Conservation (phyloP, 2,329 filamentous ascomycete species). For the Xylaria polymorpha region DNA sequence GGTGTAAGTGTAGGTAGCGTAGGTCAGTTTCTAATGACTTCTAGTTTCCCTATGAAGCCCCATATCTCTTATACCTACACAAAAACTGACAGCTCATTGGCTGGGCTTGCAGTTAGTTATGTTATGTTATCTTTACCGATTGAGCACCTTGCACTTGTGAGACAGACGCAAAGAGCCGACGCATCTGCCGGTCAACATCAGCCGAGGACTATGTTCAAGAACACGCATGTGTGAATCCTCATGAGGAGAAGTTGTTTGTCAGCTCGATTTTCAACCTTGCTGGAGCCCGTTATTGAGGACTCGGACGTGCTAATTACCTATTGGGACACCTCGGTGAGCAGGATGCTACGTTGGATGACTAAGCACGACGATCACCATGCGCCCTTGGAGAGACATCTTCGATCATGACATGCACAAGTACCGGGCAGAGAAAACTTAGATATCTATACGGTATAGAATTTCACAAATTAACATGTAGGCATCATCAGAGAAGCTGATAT, state of each 20-base stretch:
- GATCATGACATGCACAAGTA: constrained; percentile 7
- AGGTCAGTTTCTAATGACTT: too few species aligned
- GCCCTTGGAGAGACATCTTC: constrained; percentile 27
- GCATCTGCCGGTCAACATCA: neutral
- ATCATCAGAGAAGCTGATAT: neutral
- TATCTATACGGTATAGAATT: too few species aligned
- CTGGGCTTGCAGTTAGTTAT: too few species aligned
- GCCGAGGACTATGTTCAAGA: neutral
- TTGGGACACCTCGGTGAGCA: neutral
- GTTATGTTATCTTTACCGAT: too few species aligned
- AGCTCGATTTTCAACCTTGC: neutral
- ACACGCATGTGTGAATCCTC: neutral
- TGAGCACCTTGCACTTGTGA: neutral
- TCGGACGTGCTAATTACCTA: too few species aligned
- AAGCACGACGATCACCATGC: constrained; percentile 16
- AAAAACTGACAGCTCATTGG: too few species aligned
- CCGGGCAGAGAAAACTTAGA: too few species aligned
- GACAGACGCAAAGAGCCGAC: neutral
- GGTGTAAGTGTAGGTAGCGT: too few species aligned
- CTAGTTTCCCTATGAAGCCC: too few species aligned
- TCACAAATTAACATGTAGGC: neutral
- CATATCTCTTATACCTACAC: too few species aligned
- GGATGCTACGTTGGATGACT: neutral
- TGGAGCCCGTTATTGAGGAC: neutral
- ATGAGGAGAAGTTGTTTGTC: neutral